A percentile compares a stretch with the other conserved stretches of the same genome.
phyloP scores from a whole-genome alignment of 805 yeast genomes.

The Candida yuanshanica region DNA sequence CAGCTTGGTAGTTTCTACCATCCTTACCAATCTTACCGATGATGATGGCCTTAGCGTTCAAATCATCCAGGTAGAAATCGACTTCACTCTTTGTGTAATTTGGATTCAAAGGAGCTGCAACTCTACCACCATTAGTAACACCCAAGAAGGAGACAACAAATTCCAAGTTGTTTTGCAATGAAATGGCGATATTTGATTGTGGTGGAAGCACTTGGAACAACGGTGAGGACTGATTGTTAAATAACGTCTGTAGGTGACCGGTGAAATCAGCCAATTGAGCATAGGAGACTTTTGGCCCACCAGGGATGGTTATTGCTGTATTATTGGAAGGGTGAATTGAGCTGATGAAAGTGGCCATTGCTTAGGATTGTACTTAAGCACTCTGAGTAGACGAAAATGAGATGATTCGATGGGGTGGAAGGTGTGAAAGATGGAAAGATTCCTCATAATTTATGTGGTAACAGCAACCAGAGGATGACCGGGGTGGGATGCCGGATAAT shows the following conservation, averaged over 20 bases:
- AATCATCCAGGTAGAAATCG: slow-evolving; percentile 58
- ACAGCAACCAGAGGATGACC: no score
- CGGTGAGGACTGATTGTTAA: slow-evolving; percentile 36
- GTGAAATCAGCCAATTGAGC: slow-evolving; percentile 37
- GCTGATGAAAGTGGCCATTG: slow-evolving; percentile 33
- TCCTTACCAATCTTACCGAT: slow-evolving; percentile 47
- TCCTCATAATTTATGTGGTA: no score
- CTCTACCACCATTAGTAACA: slow-evolving; percentile 46
- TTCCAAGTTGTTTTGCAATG: slow-evolving; percentile 58
- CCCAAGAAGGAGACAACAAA: slow-evolving; percentile 52
- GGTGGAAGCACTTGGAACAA: slow-evolving; percentile 27
- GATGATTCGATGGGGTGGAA: no score
- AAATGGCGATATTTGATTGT: slow-evolving; percentile 49
- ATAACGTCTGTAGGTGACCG: slow-evolving; percentile 45
- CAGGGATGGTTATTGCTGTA: slow-evolving; percentile 43
- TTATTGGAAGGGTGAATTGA: slow-evolving; percentile 32
- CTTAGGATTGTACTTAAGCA: not conserved
- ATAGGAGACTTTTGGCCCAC: slow-evolving; percentile 39
- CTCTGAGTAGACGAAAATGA: no score
- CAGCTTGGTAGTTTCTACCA: slow-evolving; percentile 30
- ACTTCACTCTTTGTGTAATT: slow-evolving; percentile 56
- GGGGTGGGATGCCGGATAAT: no score
- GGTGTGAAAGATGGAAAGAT: no score
- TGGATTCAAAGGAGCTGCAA: slow-evolving; percentile 69
- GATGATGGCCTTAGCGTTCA: slow-evolving; percentile 50